Percentiles rank a stretch among this genome's conserved stretches.
Conservation (phyloP, 2,329 filamentous ascomycete genomes). For the Colletotrichum aenigma region DNA sequence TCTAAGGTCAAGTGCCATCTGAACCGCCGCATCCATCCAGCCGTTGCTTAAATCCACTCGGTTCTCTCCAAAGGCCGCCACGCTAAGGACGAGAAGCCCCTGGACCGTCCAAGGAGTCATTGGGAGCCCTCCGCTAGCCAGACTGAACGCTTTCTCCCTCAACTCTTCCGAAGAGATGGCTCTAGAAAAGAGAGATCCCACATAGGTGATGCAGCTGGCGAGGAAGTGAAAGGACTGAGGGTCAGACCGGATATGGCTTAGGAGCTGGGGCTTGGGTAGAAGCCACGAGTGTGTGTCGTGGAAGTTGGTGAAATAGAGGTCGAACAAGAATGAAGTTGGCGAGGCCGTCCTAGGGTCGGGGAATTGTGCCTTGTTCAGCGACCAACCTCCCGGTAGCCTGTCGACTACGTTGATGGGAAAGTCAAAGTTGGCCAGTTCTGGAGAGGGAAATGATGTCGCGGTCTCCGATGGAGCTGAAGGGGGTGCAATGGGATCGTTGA, state of each 20-base stretch:
- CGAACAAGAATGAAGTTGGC: conserved; percentile 16
- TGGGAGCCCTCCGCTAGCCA: conserved; percentile 34
- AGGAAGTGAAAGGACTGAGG: conserved; percentile 28
- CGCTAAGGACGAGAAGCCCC: conserved; percentile 33
- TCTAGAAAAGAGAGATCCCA: conserved; percentile 39
- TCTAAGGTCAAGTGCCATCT: conserved; percentile 34
- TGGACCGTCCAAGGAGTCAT: conserved; percentile 37
- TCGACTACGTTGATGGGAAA: conserved; percentile 23
- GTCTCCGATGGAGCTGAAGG: neutral
- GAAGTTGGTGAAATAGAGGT: conserved; percentile 32
- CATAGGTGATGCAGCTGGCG: conserved; percentile 37
- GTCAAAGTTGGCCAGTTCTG: conserved; percentile 24
- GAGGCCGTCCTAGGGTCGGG: conserved; percentile 13
- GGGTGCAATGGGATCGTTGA: conserved; percentile 27
- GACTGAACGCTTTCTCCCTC: conserved; percentile 31
- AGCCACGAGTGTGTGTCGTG: conserved; percentile 22
- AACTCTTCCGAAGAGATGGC: conserved; percentile 33
- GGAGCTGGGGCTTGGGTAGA: conserved; percentile 15
- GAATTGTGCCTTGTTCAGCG: conserved; percentile 18
- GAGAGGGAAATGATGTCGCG: conserved; percentile 9
- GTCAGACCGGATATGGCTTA: neutral
- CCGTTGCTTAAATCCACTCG: conserved; percentile 29
- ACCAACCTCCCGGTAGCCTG: conserved; percentile 26
- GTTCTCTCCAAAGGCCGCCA: conserved; percentile 33
- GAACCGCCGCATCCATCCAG: conserved; percentile 30